phyloP scores from a whole-genome alignment of 169 alveolate species.

The Babesia bovis region DNA sequence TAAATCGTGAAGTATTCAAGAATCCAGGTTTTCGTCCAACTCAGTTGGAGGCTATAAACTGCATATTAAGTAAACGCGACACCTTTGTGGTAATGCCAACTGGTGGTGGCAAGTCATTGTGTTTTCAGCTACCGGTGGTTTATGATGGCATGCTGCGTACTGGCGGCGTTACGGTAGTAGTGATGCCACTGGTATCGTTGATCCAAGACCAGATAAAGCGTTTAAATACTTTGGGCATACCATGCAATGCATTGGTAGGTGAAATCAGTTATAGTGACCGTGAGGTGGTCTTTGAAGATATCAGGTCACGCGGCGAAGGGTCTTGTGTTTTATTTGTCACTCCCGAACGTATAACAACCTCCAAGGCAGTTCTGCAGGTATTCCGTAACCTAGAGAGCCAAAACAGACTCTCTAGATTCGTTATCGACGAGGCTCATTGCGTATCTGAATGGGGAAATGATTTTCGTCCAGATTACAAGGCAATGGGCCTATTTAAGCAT shows the following conservation, averaged over 20 bases:
- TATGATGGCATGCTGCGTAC: constrained; percentile 64
- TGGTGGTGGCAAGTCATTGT: constrained; percentile 96
- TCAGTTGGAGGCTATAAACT: constrained; percentile 91
- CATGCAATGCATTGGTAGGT: constrained; percentile 56
- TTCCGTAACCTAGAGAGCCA: constrained; percentile 77
- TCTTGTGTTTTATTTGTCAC: constrained; percentile 84
- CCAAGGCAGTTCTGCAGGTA: constrained; percentile 75
- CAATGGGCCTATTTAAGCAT: constrained; percentile 80
- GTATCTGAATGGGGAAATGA: constrained; percentile 99
- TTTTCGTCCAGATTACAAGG: constrained; percentile 94
- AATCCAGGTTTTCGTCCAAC: constrained; percentile 81
- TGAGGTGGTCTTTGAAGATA: constrained; percentile 30
- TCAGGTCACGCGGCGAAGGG: not conserved
- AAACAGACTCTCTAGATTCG: constrained; percentile 88
- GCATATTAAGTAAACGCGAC: constrained; percentile 87
- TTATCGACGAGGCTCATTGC: constrained; percentile 99
- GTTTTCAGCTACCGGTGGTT: constrained; percentile 93
- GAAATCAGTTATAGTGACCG: constrained; percentile 44
- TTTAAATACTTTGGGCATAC: constrained; percentile 44
- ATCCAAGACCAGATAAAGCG: constrained; percentile 90
- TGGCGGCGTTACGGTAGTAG: constrained; percentile 87
- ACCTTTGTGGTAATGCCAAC: constrained; percentile 97
- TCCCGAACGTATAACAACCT: constrained; percentile 91
- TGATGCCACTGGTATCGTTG: constrained; percentile 90
- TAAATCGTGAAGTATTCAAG: constrained; percentile 67